phyloP scores from a whole-genome alignment of 345 rosid genomes.

The Sisymbrium irio region DNA sequence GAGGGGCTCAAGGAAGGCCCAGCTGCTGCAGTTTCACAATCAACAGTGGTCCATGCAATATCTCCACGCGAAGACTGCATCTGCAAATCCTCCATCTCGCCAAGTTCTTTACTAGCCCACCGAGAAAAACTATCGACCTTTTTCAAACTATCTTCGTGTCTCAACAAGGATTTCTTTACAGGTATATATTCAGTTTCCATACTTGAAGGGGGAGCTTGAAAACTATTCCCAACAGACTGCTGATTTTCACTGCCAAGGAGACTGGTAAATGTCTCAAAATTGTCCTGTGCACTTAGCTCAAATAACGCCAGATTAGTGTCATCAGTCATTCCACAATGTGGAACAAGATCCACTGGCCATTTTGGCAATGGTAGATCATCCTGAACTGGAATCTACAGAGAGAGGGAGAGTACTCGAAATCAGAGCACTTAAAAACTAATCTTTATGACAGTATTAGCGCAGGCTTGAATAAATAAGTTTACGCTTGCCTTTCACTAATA shows the following conservation, averaged over 20 bases:
- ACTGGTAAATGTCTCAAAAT: conserved; percentile 37
- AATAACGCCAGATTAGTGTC: conserved; percentile 42
- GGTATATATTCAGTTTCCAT: conserved; percentile 37
- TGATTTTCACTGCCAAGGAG: conserved; percentile 40
- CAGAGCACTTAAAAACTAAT: neutral
- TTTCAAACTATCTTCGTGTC: conserved; percentile 63
- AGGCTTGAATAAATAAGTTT: neutral
- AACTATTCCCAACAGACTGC: conserved; percentile 35
- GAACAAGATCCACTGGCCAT: conserved; percentile 39
- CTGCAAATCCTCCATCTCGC: conserved; percentile 71
- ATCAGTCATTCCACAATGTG: conserved; percentile 47
- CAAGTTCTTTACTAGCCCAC: conserved; percentile 78
- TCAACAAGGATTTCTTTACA: conserved; percentile 48
- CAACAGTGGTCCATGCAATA: conserved; percentile 68
- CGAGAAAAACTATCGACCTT: conserved; percentile 92
- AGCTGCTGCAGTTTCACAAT: conserved; percentile 60
- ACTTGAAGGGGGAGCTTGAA: conserved; percentile 30
- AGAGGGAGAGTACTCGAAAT: neutral
- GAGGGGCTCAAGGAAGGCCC: conserved; percentile 75
- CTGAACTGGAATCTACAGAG: conserved; percentile 43
- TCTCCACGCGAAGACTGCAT: conserved; percentile 64
- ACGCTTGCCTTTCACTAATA: neutral
- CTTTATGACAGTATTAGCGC: neutral
- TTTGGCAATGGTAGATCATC: conserved; percentile 33
- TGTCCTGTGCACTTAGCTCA: conserved; percentile 47